Evolutionary conservation across 495 filamentous ascomycete genomes (phyloP), one percentile per base, ranked within the genome.

Genomic region (Aspergillus ellipticus): DNA sequence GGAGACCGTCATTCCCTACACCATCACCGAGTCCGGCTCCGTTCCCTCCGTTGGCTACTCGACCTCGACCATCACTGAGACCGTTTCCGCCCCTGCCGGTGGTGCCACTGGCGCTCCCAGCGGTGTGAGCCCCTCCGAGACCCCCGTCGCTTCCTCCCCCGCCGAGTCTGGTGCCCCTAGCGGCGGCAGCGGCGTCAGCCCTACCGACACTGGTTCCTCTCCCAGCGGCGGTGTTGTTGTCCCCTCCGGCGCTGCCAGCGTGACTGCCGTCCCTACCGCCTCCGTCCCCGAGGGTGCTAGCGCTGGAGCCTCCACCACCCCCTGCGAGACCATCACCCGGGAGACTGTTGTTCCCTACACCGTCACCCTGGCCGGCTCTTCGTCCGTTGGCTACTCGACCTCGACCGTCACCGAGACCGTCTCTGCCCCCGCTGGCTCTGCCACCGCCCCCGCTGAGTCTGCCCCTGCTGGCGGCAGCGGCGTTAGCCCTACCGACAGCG

Each of bases 311-410:
- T 4, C 43, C 13, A 49, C 43, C 26, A 63, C 63, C 16, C 63
- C 67, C 21, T 67, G 65, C 31, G 63, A 64, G 9, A 66, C 65
- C 45, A 37, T 55, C 49, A 65, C 57, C 55, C 42, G 42, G 3
- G 50, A 59, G 41, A 53, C 42, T 15, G 48, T 59, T n/a, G 11
- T 39, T 7, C 53, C 62, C 19, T 20, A 54, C 22, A 61, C 56
- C 48, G 37, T 37, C 21, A 33, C 49, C 24, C 52, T 35, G 53
- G 51, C 33, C 20, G 50, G 21, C 15, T 31, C 46, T 17, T 13
- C 35, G 5, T 39, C 35, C 5, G 35, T 28, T 28, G 24, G 3
- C 4, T 28, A 28, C 24, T 28, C 24, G 24, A 28, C 17, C 19
- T 39, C 56, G 31, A 41, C 54, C 24, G 35, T 49, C 35, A 35